Evolutionary conservation across 495 filamentous ascomycete species (phyloP).

Genomic region (Penicillium soppii): DNA sequence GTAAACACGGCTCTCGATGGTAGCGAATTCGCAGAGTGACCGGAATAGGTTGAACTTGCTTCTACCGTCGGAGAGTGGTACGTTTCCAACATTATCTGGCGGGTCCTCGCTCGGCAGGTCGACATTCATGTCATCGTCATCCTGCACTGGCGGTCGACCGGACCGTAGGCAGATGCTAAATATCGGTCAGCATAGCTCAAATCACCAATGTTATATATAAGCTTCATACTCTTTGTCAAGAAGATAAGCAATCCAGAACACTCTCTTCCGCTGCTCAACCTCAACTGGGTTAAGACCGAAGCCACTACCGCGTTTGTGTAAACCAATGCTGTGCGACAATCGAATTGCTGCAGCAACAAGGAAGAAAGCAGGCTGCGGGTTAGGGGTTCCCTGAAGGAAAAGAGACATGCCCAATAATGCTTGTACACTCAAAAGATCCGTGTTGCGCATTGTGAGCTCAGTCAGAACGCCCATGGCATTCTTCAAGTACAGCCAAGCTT

Average conservation of each 20-base stretch:
- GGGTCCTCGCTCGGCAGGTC: slow-evolving; percentile 92
- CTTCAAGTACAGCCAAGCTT: slow-evolving; percentile 93
- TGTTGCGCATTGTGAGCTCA: slow-evolving; percentile 93
- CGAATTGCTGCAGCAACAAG: slow-evolving; percentile 91
- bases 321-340: slow-evolving; percentile 87
- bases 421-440: slow-evolving; percentile 94
- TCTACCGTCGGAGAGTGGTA: slow-evolving; percentile 85
- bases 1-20: slow-evolving; percentile 92
- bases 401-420: slow-evolving; percentile 93
- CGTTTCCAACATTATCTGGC: slow-evolving; percentile 86
- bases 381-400: slow-evolving; percentile 94
- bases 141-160: slow-evolving; percentile 88
- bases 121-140: slow-evolving; percentile 98
- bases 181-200: slow-evolving; percentile 13
- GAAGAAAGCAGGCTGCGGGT: slow-evolving; percentile 93
- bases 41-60: slow-evolving; percentile 93
- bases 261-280: slow-evolving; percentile 90
- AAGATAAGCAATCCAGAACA: slow-evolving; percentile 98
- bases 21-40: slow-evolving; percentile 84
- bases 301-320: slow-evolving; percentile 87
- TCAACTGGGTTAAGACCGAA: slow-evolving; percentile 90
- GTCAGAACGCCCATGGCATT: slow-evolving; percentile 92
- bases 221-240: slow-evolving; percentile 79
- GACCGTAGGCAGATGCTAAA: slow-evolving; percentile 79
- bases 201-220: background rate